Evolutionary conservation across 805 yeast species (phyloP).

Genomic region (Spencermartinsiella europaea): DNA sequence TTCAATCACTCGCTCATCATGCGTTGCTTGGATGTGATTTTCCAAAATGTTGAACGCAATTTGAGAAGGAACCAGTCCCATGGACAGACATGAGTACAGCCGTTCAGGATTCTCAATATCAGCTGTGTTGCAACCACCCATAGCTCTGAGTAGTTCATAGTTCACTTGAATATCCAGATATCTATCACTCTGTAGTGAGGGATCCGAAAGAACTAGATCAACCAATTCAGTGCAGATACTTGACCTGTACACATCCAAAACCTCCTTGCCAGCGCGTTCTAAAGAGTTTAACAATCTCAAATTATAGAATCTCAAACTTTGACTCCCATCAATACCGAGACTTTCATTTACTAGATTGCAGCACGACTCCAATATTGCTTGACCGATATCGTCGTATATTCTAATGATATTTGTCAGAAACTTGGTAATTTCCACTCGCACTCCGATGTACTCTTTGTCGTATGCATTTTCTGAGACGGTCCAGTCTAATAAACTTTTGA

Average conservation of each 20-base stretch:
- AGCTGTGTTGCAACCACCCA: not conserved
- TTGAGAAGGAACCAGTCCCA: not conserved
- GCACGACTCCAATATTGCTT: conserved; percentile 3
- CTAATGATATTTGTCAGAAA: conserved; percentile 32
- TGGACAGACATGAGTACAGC: not conserved
- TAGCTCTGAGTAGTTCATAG: not conserved
- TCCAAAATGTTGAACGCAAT: not conserved
- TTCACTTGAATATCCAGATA: not conserved
- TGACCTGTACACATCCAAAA: not conserved
- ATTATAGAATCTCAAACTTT: not conserved
- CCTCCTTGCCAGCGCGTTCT: not conserved
- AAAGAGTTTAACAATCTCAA: not conserved
- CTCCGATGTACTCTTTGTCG: conserved; percentile 46
- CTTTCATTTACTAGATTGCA: not conserved
- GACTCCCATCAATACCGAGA: not conserved
- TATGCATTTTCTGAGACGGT: conserved; percentile 57
- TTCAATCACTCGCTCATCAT: conserved; percentile 23
- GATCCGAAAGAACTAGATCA: not conserved
- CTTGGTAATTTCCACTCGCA: conserved; percentile 48
- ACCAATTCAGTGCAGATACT: not conserved
- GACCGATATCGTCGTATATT: not conserved
- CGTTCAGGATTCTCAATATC: not conserved
- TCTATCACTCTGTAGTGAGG: conserved; percentile 2
- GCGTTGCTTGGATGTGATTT: conserved; percentile 1
- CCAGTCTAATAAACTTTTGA: conserved; percentile 52